These are phyloP conservation scores for Phytophthora pinifolia DNA, from an alignment of 352 stramenopile genomes.

Conservation along the genomic window DNA sequence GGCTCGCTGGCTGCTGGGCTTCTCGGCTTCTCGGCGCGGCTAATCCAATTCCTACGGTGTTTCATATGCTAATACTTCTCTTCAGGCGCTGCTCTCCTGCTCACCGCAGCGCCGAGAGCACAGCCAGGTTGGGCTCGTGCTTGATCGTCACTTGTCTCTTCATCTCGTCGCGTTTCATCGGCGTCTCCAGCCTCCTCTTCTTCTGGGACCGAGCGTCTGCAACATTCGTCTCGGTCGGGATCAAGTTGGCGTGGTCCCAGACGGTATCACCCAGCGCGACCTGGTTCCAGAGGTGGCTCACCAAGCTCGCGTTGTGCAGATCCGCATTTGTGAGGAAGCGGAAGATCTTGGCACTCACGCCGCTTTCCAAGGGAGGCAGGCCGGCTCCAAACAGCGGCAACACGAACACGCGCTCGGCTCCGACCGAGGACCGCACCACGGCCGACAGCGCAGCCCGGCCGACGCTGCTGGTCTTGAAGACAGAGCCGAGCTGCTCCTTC, in stretches of 20 bases:
- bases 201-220: slow-evolving; percentile 12
- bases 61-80: slow-evolving; percentile 33
- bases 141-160: slow-evolving; percentile 12
- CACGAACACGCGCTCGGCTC: slow-evolving; percentile 48
- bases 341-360: slow-evolving; percentile 65
- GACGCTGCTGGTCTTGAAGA: slow-evolving; percentile 1
- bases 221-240: slow-evolving; percentile 19
- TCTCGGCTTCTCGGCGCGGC: slow-evolving; percentile 4
- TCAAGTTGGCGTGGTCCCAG: slow-evolving; percentile 83
- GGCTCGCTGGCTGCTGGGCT: slow-evolving; percentile 6
- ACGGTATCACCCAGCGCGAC: slow-evolving; percentile 69
- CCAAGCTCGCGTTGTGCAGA: slow-evolving; percentile 84
- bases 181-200: slow-evolving; percentile 9
- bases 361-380: slow-evolving; percentile 59
- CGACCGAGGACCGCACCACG: slow-evolving; percentile 13
- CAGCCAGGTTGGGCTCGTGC: slow-evolving; percentile 19
- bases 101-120: slow-evolving; percentile 30
- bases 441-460: slow-evolving; percentile 29
- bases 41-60: slow-evolving; percentile 33
- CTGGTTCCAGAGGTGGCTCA: slow-evolving; percentile 82
- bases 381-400: slow-evolving; percentile 70
- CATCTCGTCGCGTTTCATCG: slow-evolving; percentile 3
- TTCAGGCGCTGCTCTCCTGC: slow-evolving; percentile 22
- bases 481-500: slow-evolving; percentile 13
- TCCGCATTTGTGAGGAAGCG: slow-evolving; percentile 73